A percentile compares a stretch with the other conserved stretches of the same genome.
Conservation (phyloP, 2,329 filamentous ascomycete species). For the Fusarium devonianum region DNA sequence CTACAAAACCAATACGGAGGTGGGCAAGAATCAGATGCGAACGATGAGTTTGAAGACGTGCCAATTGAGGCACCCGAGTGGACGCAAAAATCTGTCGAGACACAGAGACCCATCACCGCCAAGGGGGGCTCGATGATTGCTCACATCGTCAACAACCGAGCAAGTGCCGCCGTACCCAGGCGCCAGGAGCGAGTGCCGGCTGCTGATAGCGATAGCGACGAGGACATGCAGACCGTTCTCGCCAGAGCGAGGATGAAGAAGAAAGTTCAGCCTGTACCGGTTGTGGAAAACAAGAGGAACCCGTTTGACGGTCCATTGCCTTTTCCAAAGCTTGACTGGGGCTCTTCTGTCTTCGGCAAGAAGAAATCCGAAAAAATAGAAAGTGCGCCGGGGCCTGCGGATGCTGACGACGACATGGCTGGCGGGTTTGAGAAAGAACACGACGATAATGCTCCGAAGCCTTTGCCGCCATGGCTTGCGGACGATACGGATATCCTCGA, state of each 20-base stretch:
- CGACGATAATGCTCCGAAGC: constrained; percentile 57
- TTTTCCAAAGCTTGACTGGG: constrained; percentile 84
- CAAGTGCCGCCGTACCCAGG: constrained; percentile 66
- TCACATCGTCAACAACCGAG: constrained; percentile 76
- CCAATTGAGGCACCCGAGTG: constrained; percentile 57
- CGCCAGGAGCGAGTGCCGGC: constrained; percentile 30
- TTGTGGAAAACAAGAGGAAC: constrained; percentile 63
- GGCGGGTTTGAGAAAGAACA: constrained; percentile 71
- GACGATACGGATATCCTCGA: constrained; percentile 72
- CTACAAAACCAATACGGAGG: constrained; percentile 68
- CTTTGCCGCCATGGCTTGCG: constrained; percentile 78
- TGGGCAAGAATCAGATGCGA: constrained; percentile 47
- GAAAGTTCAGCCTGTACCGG: constrained; percentile 50
- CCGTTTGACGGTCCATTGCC: constrained; percentile 82
- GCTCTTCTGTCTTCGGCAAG: constrained; percentile 64
- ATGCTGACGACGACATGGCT: constrained; percentile 55
- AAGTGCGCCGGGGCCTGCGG: constrained; percentile 27
- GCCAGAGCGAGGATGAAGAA: constrained; percentile 72
- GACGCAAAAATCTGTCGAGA: constrained; percentile 61
- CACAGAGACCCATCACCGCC: constrained; percentile 59
- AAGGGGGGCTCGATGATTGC: constrained; percentile 70
- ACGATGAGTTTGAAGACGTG: constrained; percentile 59
- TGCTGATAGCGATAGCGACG: constrained; percentile 73
- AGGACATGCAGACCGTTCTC: constrained; percentile 80
- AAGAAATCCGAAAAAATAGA: constrained; percentile 39